Conservation (phyloP, 495 filamentous ascomycete species). For the Annulohypoxylon nitens region DNA sequence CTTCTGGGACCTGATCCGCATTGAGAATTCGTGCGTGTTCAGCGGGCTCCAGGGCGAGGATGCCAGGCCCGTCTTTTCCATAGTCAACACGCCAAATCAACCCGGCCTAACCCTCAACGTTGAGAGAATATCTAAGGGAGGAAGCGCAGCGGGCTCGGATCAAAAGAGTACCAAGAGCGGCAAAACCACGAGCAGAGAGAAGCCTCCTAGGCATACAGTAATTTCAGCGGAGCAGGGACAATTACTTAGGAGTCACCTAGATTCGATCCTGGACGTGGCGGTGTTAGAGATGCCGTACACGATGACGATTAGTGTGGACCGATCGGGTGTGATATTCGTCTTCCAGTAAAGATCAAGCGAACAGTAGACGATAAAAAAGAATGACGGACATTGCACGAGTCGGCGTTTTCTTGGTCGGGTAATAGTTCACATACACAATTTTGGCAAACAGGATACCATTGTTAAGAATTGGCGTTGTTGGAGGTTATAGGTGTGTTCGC, state of each 20-base stretch:
- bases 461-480: constrained; percentile 17
- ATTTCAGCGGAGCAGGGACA: constrained; percentile 90
- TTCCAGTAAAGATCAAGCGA: constrained; percentile 63
- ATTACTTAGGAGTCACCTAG: constrained; percentile 86
- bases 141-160: constrained; percentile 53
- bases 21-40: constrained; percentile 80
- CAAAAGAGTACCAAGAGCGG: constrained; percentile 53
- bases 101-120: constrained; percentile 78
- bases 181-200: constrained; percentile 50
- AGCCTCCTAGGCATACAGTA: constrained; percentile 81
- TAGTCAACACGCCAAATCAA: constrained; percentile 67
- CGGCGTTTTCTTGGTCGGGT: constrained; percentile 13
- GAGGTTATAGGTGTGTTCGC: not conserved
- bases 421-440: not conserved
- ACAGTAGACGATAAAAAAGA: constrained; percentile 2
- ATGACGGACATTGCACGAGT: not conserved
- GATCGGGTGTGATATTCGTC: constrained; percentile 92
- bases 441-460: constrained; percentile 12
- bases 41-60: constrained; percentile 83
- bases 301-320: constrained; percentile 91
- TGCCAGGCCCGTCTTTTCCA: constrained; percentile 72
- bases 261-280: constrained; percentile 88
- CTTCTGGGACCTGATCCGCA: constrained; percentile 86
- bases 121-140: constrained; percentile 72
- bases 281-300: constrained; percentile 90